Base-by-base conservation (phyloP, 164 flowering plant species). In the Euptelea pleiosperma region DNA sequence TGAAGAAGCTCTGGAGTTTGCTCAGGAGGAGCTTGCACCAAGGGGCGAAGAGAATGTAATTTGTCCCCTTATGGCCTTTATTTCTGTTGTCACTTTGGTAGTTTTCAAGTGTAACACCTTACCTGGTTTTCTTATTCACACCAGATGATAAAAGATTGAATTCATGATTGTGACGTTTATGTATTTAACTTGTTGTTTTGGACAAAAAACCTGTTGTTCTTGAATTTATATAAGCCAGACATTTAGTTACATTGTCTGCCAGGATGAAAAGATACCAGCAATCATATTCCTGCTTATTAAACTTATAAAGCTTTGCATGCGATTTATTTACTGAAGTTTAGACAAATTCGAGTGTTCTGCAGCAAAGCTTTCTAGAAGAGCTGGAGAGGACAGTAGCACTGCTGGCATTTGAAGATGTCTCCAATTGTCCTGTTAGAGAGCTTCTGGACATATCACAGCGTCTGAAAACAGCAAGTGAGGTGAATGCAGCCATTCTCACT, bases 1-100 rank as follows among this genome's bases (percentile, higher is more conserved):
- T 24, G 89, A 83, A 68, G 96, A 88, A 64, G 97, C 99, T 58
- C 65, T 92, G 52, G 96, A 87, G 64, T 92, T 89, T 79, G 99
- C 97, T 62, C 96, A 90, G 77, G 97, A 90, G 73, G 99, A 93
- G 69, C 94, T 93, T 55, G 99, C 99, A 51, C 96, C 97, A 36
- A 83, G 97, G 70, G 97, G 96, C 44, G 91, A 93, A 78, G 97
- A 93, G 80, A 90, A 93, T 78, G 99, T 93, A 84, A 45, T 7
- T 57, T n/a, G 3, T 37, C 52, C 57, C 58, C 51, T 55, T 40
- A 14, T 31, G 3, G 33, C 52, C 35, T 19, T 52, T 55, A 8
- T 22, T 22, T 26, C 29, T 43, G 18, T 25, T 15, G 1, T 7
- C 41, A 1, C 33, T 49, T 39, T 30, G n/a, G n/a, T 19, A 2